Evolutionary conservation across 441 rosid genomes (phyloP).

Genomic region (Flueggea neowawraea): DNA sequence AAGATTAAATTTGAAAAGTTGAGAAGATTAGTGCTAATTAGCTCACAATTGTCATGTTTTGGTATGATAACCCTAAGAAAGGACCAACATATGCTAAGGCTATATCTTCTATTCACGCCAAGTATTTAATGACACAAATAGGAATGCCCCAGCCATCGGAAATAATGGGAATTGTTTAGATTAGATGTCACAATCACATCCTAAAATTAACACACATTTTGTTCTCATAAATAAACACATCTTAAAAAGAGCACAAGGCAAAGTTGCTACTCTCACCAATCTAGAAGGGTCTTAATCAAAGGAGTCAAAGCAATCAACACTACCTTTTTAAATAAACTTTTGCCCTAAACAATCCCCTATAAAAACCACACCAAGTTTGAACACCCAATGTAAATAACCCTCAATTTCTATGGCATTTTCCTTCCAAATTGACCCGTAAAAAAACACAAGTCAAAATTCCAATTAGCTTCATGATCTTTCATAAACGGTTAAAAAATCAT

Average conservation of each 20-base stretch:
- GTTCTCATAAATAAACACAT: slow-evolving; percentile 1
- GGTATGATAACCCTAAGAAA: too few species aligned
- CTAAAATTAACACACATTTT: not conserved
- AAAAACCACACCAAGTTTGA: not conserved
- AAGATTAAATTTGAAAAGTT: too few species aligned
- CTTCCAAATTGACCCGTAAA: slow-evolving; percentile 3
- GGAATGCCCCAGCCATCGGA: not conserved
- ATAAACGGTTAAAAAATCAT: slow-evolving; percentile 23
- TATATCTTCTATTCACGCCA: too few species aligned
- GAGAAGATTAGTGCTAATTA: too few species aligned
- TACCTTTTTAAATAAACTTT: not conserved
- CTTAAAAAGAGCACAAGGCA: not conserved
- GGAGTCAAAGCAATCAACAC: slow-evolving; percentile 31
- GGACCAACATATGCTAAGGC: too few species aligned
- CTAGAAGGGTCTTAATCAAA: slow-evolving; percentile 30
- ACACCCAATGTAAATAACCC: slow-evolving; percentile 10
- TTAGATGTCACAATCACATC: slow-evolving; percentile 13
- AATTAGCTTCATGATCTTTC: slow-evolving; percentile 11
- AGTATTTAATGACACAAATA: not conserved
- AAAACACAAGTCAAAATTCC: slow-evolving; percentile 29
- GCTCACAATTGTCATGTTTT: too few species aligned
- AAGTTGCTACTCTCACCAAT: not conserved
- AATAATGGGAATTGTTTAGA: not conserved
- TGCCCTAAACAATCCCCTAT: not conserved
- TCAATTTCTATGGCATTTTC: slow-evolving; percentile 12